Conservation (phyloP, 2,329 filamentous ascomycete genomes). For the Colletotrichum cuscutae region DNA sequence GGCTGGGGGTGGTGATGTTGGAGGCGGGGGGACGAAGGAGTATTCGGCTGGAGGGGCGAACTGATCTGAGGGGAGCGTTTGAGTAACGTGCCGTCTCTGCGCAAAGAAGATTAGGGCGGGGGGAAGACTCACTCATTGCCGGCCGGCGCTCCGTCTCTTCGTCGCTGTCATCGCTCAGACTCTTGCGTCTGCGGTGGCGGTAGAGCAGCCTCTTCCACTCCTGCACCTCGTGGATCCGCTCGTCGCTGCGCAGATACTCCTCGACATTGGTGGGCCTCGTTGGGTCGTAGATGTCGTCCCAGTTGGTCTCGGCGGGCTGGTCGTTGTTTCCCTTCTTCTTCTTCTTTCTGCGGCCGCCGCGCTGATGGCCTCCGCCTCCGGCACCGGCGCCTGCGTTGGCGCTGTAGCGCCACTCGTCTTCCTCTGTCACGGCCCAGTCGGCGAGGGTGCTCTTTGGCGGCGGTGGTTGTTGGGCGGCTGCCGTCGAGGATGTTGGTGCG, state of each 20-base stretch:
- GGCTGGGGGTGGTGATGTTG: constrained; percentile 55
- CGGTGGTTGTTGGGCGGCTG: constrained; percentile 49
- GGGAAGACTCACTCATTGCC: constrained; percentile 36
- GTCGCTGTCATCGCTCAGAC: constrained; percentile 51
- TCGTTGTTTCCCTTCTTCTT: constrained; percentile 74
- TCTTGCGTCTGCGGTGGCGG: constrained; percentile 69
- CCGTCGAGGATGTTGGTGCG: constrained; percentile 47
- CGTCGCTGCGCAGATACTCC: constrained; percentile 85
- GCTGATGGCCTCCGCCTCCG: constrained; percentile 78
- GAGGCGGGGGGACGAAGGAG: constrained; percentile 66
- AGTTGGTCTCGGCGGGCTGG: constrained; percentile 73
- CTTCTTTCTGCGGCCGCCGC: constrained; percentile 82
- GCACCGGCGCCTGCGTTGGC: constrained; percentile 44
- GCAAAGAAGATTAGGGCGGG: constrained; percentile 25
- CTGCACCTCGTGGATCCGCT: constrained; percentile 80
- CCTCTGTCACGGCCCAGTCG: constrained; percentile 81
- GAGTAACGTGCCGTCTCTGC: constrained; percentile 26
- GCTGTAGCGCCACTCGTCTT: constrained; percentile 82
- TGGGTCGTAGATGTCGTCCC: constrained; percentile 93
- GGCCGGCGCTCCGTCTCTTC: constrained; percentile 50
- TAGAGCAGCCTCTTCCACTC: constrained; percentile 90
- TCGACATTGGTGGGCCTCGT: constrained; percentile 84
- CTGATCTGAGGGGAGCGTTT: constrained; percentile 54
- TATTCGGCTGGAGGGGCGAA: constrained; percentile 70
- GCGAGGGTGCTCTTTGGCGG: constrained; percentile 76